Percentiles rank a stretch among this genome's conserved stretches.
phyloP scores from a whole-genome alignment of 305 asterid species.

The Withania somnifera region DNA sequence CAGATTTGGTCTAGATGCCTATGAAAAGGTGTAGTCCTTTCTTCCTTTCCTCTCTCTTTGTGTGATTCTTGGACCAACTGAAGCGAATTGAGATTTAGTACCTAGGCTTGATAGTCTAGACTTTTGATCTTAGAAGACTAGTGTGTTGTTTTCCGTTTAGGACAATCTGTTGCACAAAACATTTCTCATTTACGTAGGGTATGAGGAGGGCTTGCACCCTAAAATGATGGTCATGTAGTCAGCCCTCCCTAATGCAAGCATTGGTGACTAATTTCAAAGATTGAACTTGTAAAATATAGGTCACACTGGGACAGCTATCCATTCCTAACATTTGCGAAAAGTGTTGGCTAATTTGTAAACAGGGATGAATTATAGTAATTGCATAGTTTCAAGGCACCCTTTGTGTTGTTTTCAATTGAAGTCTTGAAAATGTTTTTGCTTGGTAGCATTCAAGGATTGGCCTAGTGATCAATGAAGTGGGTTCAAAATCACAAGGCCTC shows the following conservation, averaged over 20 bases:
- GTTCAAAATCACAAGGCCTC: no score
- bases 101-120: not conserved
- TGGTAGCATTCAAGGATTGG: no score
- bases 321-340: not conserved
- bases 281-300: not conserved
- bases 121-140: not conserved
- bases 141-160: not conserved
- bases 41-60: not conserved
- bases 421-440: not conserved
- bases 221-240: not conserved
- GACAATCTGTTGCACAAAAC: not conserved
- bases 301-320: not conserved
- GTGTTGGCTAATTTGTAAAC: not conserved
- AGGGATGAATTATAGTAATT: not conserved
- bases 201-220: not conserved
- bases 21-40: slow-evolving; percentile 29
- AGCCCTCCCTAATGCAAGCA: not conserved
- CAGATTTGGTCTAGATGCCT: slow-evolving; percentile 36
- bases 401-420: not conserved
- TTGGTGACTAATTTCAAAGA: not conserved
- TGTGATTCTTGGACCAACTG: not conserved
- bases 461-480: no score
- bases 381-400: not conserved
- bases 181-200: not conserved
- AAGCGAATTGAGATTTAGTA: not conserved